Conservation (phyloP, 1,284 basidiomycete species). For the Trichosporon sp. region DNA sequence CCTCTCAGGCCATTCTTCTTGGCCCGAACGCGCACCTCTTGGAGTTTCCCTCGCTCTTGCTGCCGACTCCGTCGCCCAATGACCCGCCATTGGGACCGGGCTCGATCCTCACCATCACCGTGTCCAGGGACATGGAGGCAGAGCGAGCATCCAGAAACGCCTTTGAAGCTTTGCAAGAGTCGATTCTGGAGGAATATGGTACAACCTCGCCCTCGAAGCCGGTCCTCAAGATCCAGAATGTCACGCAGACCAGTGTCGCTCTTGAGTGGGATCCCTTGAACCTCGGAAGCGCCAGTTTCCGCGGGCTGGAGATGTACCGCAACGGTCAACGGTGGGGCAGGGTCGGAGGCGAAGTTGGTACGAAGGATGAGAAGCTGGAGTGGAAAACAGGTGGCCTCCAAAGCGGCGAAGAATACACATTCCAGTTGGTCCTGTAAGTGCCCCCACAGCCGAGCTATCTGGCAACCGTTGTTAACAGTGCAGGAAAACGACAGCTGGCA, state of each 20-base stretch:
- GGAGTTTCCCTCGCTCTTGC: conserved; percentile 87
- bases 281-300: conserved; percentile 75
- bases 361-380: conserved; percentile 39
- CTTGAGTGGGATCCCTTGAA: conserved; percentile 85
- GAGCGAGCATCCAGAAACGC: conserved; percentile 73
- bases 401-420: conserved; percentile 80
- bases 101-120: conserved; percentile 93
- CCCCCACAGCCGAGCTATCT: background rate
- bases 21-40: conserved; percentile 89
- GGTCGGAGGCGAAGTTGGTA: conserved; percentile 36
- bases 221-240: conserved; percentile 67
- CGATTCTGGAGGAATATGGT: conserved; percentile 73
- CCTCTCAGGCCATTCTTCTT: conserved; percentile 60
- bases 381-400: conserved; percentile 81
- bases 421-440: conserved; percentile 77
- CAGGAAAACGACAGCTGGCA: conserved; percentile 74
- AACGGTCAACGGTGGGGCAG: conserved; percentile 77
- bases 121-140: conserved; percentile 74
- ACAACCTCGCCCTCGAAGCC: conserved; percentile 65
- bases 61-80: conserved; percentile 55
- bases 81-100: conserved; percentile 76
- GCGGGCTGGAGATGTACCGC: conserved; percentile 83
- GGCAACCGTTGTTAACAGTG: background rate
- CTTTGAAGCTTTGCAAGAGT: conserved; percentile 75
- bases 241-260: conserved; percentile 90